phyloP scores from a whole-genome alignment of 768 basidiomycete genomes.

The Lentinula lateritia region DNA sequence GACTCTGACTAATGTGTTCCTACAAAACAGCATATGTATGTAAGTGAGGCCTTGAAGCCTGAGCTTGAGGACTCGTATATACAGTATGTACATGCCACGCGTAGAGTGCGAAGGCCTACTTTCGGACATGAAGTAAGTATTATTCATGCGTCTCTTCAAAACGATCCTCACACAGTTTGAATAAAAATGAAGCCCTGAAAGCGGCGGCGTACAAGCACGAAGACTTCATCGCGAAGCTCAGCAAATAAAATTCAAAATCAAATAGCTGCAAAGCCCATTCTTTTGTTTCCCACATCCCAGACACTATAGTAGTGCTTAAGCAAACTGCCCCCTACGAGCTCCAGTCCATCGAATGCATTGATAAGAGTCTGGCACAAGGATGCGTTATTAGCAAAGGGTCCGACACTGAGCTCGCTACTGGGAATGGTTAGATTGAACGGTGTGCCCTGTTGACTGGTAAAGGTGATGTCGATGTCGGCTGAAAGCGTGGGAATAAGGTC shows the following conservation, averaged over 20 bases:
- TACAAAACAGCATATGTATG: too few relatives aligned
- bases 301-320: constrained; percentile 58
- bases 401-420: constrained; percentile 51
- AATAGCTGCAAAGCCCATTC: constrained; percentile 49
- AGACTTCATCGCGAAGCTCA: too few relatives aligned
- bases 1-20: too few relatives aligned
- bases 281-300: constrained; percentile 45
- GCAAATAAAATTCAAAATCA: constrained; percentile 9
- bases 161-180: too few relatives aligned
- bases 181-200: too few relatives aligned
- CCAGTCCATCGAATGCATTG: constrained; percentile 50
- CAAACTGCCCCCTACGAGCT: constrained; percentile 48
- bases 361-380: constrained; percentile 51
- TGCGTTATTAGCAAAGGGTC: constrained; percentile 47
- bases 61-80: too few relatives aligned
- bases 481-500: constrained; percentile 37
- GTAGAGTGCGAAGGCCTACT: too few relatives aligned
- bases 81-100: too few relatives aligned
- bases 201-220: too few relatives aligned
- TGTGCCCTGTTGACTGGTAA: constrained; percentile 43
- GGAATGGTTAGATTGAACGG: constrained; percentile 55
- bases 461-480: constrained; percentile 46
- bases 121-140: too few relatives aligned
- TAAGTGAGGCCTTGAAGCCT: too few relatives aligned
- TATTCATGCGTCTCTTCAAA: too few relatives aligned